phyloP scores from a whole-genome alignment of 2,329 filamentous ascomycete genomes.

The Aureobasidium namibiae region DNA sequence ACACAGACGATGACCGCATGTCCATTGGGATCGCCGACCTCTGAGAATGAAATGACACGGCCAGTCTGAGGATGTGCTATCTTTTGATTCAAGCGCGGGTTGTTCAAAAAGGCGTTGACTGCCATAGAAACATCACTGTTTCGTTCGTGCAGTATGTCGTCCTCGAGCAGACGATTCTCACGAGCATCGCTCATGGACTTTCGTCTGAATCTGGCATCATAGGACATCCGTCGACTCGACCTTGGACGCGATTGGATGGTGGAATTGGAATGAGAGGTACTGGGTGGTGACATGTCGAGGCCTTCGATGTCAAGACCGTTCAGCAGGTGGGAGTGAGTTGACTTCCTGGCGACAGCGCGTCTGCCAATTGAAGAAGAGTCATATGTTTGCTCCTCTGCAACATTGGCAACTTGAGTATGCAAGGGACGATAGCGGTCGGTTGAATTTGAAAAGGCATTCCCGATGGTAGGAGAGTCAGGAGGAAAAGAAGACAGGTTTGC shows the following conservation, averaged over 20 bases:
- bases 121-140: constrained; percentile 83
- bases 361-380: constrained; percentile 10
- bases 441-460: constrained; percentile 6
- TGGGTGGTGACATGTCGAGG: constrained; percentile 10
- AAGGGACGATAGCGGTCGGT: constrained; percentile 5
- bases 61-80: constrained; percentile 80
- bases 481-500: constrained; percentile 11
- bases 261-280: background rate
- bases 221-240: background rate
- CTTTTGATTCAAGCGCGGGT: constrained; percentile 77
- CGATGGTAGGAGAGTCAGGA: constrained; percentile 6
- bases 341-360: constrained; percentile 8
- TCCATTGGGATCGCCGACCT: constrained; percentile 87
- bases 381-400: background rate
- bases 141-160: constrained; percentile 38
- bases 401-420: constrained; percentile 2
- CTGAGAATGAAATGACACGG: constrained; percentile 86
- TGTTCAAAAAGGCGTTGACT: constrained; percentile 75
- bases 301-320: constrained; percentile 14
- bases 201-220: constrained; percentile 20
- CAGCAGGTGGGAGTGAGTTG: constrained; percentile 7
- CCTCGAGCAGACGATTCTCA: constrained; percentile 31
- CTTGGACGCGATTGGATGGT: background rate
- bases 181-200: constrained; percentile 28
- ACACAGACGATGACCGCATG: constrained; percentile 94